Base-by-base conservation (phyloP, 768 basidiomycete genomes). In the Suillus discolor region DNA sequence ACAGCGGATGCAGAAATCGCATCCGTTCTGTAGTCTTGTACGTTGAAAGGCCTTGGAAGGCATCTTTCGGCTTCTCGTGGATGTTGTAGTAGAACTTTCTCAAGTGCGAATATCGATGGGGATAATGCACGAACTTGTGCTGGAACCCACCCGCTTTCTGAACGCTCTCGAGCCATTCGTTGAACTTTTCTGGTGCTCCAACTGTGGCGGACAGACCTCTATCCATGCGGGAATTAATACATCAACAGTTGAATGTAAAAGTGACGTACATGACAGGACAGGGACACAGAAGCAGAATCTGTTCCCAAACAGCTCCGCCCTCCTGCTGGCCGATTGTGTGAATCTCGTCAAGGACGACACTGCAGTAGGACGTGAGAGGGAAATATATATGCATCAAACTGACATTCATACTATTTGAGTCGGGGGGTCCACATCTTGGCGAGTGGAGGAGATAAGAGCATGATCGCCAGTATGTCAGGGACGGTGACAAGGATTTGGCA, bases 401-500 rank as follows among this genome's bases (percentile, higher is more conserved):
- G 34, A 39, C 34, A 28, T 47, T 25, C 79, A 20, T 51, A 86
- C 86, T 87, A 80, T 75, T 87, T 87, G 57, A 92, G 81, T 53
- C 85, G 80, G 0, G 88, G 85, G 4, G 83, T 84, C 91, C 91
- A 92, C 1, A 77, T 72, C 15, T 76, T 75, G 0, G 90, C 89
- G 62, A 90, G 78, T 0, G 85, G 78, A 2, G 91, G 90, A 4
- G 89, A 90, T 31, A 92, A 80, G 39, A 92, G 79, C 86, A 92
- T 84, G 51, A 85, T 89, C 0, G 84, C 83, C n/a, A 92, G 76
- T 71, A 91, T 83, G 66, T 92, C 89, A 0, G 90, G 91, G 2
- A 91, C 89, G 0, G 90, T 92, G 7, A 92, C 84, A 20, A 92
- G 78, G 45, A 92, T 91, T 71, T 92, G 90, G 67, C 88, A 90